Evolutionary conservation across 2,329 filamentous ascomycete species (phyloP), one percentile per base, ranked within the genome.

Genomic region (Chaetomiaceae sp.): DNA sequence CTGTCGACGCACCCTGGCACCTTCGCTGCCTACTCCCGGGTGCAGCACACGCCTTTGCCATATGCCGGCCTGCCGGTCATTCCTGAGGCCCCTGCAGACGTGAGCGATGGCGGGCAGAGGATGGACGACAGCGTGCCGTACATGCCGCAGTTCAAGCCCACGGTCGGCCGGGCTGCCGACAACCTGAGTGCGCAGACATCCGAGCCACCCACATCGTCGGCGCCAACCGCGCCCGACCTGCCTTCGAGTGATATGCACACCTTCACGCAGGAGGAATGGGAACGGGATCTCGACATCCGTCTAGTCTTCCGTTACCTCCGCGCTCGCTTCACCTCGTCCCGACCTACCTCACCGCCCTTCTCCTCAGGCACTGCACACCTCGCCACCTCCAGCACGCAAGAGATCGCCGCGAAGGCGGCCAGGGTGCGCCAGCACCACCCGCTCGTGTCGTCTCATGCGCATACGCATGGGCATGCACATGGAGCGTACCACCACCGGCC

Each of bases 371-470:
- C 74, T 11, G 65, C 75, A 7, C 75, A 79, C 59, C 65, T 77
- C n/a, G 70, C 76, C 37, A 72, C 75, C 20, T 71, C 75, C 4
- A 79, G 69, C 62, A 73, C 77, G 38, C 81, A 86, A 64, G 87
- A 90, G 59, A 76, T 81, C 9, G 84, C 87, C 1, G 87, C 87
- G 50, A 86, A 92, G 59, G 88, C 87, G 6, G 91, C 90, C 14
- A 82, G 92, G 43, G 91, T 96, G 49, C 82, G 90, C 33, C 89
- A 92, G 64, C 87, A 96, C 66, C 92, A 96, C 67, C 92, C 92
- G 3, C 82, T 96, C 46, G 84, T 95, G 27, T 84, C 84, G 22
- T n/a, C n/a, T n/a, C 78, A 83, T 47, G 47, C 53, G 36, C 62
- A 56, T 42, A 17, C 42, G 11, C 61, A 49, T 22, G 6, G n/a